These are phyloP conservation scores for Pelargonium cotyledonis DNA, from an alignment of 441 rosid species.

Conservation along the genomic window DNA sequence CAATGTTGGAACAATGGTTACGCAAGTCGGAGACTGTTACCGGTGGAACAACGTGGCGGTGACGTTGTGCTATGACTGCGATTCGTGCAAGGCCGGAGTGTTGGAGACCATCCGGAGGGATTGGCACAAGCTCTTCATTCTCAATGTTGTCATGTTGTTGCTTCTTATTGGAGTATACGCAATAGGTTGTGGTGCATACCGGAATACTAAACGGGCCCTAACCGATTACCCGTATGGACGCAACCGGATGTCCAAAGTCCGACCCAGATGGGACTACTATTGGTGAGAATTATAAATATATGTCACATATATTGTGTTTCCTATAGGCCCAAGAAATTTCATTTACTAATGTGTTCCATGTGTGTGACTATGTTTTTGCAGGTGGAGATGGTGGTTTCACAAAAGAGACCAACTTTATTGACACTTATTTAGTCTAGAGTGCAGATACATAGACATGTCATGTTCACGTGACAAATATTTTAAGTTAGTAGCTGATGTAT, in stretches of 20 bases:
- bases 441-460: too few species aligned
- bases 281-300: too few species aligned
- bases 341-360: too few species aligned
- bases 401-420: conserved; percentile 35
- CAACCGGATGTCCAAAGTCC: conserved; percentile 65
- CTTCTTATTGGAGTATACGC: conserved; percentile 59
- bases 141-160: conserved; percentile 57
- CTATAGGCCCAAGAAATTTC: too few species aligned
- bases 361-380: conserved; percentile 14
- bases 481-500: too few species aligned
- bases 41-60: conserved; percentile 56
- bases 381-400: conserved; percentile 61
- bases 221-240: conserved; percentile 61
- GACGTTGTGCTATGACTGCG: conserved; percentile 74
- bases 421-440: too few species aligned
- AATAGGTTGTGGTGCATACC: conserved; percentile 78
- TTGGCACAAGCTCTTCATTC: conserved; percentile 77
- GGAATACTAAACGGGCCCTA: conserved; percentile 54
- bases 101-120: conserved; percentile 64
- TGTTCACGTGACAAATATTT: too few species aligned
- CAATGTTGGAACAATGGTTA: conserved; percentile 31
- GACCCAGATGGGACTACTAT: conserved; percentile 76
- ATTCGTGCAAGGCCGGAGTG: conserved; percentile 87
- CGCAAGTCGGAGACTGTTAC: conserved; percentile 74
- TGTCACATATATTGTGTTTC: too few species aligned